Evolutionary conservation across 768 basidiomycete genomes (phyloP).

Genomic region (Tulasnella sp.): DNA sequence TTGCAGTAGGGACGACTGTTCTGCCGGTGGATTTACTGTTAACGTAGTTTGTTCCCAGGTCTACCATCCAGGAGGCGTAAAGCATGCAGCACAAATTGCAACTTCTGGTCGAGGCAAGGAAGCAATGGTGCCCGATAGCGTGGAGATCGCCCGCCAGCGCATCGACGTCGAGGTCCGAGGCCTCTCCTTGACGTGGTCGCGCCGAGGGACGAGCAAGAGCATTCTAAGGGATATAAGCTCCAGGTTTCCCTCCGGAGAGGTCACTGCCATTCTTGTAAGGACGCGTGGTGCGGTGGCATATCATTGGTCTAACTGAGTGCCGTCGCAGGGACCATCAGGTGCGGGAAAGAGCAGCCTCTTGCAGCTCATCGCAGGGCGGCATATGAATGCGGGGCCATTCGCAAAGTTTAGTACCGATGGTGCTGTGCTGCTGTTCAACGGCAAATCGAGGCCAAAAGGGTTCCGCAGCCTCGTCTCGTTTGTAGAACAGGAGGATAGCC

Average conservation of each 20-base stretch:
- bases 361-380: constrained; percentile 28
- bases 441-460: constrained; percentile 17
- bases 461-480: constrained; percentile 24
- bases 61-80: constrained; percentile 28
- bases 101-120: constrained; percentile 17
- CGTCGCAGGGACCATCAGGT: constrained; percentile 20
- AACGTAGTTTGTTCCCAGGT: constrained; percentile 15
- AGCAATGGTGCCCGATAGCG: constrained; percentile 21
- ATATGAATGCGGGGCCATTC: constrained; percentile 24
- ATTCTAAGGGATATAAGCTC: constrained; percentile 28
- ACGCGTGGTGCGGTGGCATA: too few species aligned
- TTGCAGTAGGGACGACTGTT: constrained; percentile 22
- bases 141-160: constrained; percentile 23
- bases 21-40: not conserved
- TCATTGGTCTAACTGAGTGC: not conserved
- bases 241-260: constrained; percentile 27
- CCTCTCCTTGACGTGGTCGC: constrained; percentile 11
- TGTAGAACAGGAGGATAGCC: constrained; percentile 33
- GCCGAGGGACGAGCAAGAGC: constrained; percentile 19
- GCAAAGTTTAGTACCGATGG: constrained; percentile 27
- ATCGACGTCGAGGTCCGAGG: constrained; percentile 26
- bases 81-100: constrained; percentile 26
- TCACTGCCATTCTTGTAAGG: constrained; percentile 28
- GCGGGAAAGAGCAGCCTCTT: constrained; percentile 29
- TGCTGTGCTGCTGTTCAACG: constrained; percentile 26